Evolutionary conservation across 345 rosid species (phyloP).

Genomic region (Brassica carinata): DNA sequence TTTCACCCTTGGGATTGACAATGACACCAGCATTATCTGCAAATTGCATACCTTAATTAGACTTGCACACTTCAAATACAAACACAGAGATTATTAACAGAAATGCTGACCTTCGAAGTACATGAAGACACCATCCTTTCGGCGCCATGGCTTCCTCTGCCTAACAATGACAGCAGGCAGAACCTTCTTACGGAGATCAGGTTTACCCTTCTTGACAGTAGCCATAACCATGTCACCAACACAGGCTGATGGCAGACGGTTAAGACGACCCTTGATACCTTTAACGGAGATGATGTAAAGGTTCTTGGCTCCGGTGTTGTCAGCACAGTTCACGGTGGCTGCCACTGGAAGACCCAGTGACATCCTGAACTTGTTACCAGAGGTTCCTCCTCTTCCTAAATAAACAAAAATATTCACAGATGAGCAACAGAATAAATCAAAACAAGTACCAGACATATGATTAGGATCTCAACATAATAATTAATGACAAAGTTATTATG

Average conservation of each 20-base stretch:
- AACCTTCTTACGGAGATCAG: constrained; percentile 44
- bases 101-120: not conserved
- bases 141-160: constrained; percentile 1
- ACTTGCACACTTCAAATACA: not conserved
- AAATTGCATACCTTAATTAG: not conserved
- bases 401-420: not conserved
- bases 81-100: not conserved
- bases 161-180: not conserved
- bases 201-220: constrained; percentile 48
- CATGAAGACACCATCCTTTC: not conserved
- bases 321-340: constrained; percentile 47
- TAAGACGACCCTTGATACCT: constrained; percentile 50
- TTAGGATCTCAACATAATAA: not conserved
- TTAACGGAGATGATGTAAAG: constrained; percentile 48
- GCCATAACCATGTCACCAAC: constrained; percentile 52
- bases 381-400: constrained; percentile 45
- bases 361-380: constrained; percentile 50
- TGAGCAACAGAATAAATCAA: not conserved
- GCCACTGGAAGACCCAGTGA: constrained; percentile 51
- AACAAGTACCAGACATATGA: not conserved
- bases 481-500: too few relatives aligned
- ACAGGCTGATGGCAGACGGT: constrained; percentile 47
- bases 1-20: constrained; percentile 85
- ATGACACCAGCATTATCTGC: constrained; percentile 81
- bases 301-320: constrained; percentile 47